Conservation (phyloP, 2,329 filamentous ascomycete species). For the Penicillium sp. region DNA sequence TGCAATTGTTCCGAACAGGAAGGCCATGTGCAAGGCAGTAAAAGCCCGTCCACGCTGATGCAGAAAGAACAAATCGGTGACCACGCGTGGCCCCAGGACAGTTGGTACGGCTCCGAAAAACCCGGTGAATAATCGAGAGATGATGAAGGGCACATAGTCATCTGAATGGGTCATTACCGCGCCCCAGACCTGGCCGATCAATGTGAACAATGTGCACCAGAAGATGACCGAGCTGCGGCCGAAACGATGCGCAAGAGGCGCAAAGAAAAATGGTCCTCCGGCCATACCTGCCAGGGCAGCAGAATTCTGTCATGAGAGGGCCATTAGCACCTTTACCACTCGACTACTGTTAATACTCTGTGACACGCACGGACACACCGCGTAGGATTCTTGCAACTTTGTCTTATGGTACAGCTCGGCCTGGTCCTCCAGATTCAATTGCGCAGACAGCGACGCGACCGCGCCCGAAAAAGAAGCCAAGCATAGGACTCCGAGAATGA, state of each 20-base stretch:
- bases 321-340: too few relatives aligned
- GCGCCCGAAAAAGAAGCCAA: constrained; percentile 34
- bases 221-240: constrained; percentile 38
- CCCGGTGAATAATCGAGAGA: constrained; percentile 37
- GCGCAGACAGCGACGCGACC: constrained; percentile 30
- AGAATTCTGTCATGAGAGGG: constrained; percentile 21
- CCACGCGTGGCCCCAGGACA: constrained; percentile 36
- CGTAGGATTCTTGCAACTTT: constrained; percentile 28
- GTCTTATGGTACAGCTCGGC: constrained; percentile 30
- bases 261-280: constrained; percentile 35
- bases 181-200: constrained; percentile 36
- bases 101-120: constrained; percentile 37
- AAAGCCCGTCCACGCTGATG: constrained; percentile 41
- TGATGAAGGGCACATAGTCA: constrained; percentile 34
- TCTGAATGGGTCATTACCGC: constrained; percentile 31
- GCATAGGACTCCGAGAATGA: constrained; percentile 29
- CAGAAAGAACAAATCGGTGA: constrained; percentile 42
- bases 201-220: constrained; percentile 33
- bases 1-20: constrained; percentile 35
- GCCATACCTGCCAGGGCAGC: constrained; percentile 38
- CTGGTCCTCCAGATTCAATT: constrained; percentile 34
- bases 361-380: constrained; percentile 18
- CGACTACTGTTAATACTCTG: background rate
- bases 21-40: constrained; percentile 30
- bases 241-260: constrained; percentile 32